These are phyloP conservation scores for Botrytis sinoallii DNA, from an alignment of 2,329 filamentous ascomycete genomes.

Conservation along the genomic window DNA sequence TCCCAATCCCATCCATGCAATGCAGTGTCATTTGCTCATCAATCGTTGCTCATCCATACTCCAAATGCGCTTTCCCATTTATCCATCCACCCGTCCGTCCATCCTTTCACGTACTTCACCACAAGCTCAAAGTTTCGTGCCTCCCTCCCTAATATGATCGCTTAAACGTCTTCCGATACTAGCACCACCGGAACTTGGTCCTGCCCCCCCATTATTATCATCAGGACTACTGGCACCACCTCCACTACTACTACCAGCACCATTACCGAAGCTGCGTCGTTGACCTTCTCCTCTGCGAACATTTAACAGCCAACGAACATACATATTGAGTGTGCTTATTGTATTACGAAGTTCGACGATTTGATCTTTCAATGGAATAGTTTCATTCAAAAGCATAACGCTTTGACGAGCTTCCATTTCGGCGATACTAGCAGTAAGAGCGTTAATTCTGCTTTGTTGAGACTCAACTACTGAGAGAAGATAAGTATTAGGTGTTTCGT, in stretches of 20 bases:
- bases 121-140: slow-evolving; percentile 7
- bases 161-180: slow-evolving; percentile 8
- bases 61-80: not conserved
- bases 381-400: slow-evolving; percentile 60
- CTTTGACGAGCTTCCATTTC: slow-evolving; percentile 59
- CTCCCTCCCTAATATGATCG: slow-evolving; percentile 10
- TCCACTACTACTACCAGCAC: not conserved
- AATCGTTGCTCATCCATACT: slow-evolving; percentile 9
- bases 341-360: slow-evolving; percentile 49
- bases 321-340: slow-evolving; percentile 38
- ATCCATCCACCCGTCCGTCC: not conserved
- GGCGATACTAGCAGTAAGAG: slow-evolving; percentile 54
- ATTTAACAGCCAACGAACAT: slow-evolving; percentile 39
- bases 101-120: not conserved
- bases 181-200: slow-evolving; percentile 10
- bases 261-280: slow-evolving; percentile 11
- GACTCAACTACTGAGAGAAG: slow-evolving; percentile 47
- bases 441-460: slow-evolving; percentile 55
- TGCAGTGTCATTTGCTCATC: slow-evolving; percentile 2
- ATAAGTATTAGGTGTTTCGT: slow-evolving; percentile 44
- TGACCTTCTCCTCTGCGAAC: slow-evolving; percentile 37
- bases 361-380: slow-evolving; percentile 59
- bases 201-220: slow-evolving; percentile 5
- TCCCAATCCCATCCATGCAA: not conserved
- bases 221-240: not conserved